These are phyloP conservation scores for Candida silvicultrix DNA, from an alignment of 805 yeast species.

Conservation along the genomic window DNA sequence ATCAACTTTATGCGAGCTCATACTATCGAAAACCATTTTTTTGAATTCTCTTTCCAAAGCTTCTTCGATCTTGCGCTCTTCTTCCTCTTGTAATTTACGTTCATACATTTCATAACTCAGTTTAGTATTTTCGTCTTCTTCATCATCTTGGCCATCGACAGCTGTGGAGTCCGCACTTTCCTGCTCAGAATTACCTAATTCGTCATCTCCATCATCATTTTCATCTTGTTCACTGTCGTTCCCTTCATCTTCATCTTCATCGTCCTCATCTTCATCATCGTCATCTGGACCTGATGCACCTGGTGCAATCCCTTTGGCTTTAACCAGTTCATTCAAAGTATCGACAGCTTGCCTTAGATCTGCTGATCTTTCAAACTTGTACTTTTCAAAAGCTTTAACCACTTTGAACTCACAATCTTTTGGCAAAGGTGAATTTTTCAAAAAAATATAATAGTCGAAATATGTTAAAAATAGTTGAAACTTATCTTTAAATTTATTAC, in stretches of 20 bases:
- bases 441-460: slow-evolving; percentile 65
- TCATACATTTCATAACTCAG: slow-evolving; percentile 33
- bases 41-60: slow-evolving; percentile 54
- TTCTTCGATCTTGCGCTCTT: slow-evolving; percentile 39
- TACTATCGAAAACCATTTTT: slow-evolving; percentile 44
- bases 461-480: slow-evolving; percentile 41
- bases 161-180: no score
- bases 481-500: slow-evolving; percentile 16
- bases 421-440: slow-evolving; percentile 59
- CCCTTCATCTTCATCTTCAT: slow-evolving; percentile 22
- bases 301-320: slow-evolving; percentile 6
- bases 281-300: slow-evolving; percentile 16
- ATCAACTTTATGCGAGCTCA: slow-evolving; percentile 24
- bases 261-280: slow-evolving; percentile 22
- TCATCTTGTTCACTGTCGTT: slow-evolving; percentile 16
- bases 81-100: slow-evolving; percentile 29
- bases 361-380: slow-evolving; percentile 28
- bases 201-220: slow-evolving; percentile 17
- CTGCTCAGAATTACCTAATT: slow-evolving; percentile 13
- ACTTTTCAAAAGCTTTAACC: slow-evolving; percentile 34
- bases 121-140: slow-evolving; percentile 21
- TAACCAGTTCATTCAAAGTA: slow-evolving; percentile 29
- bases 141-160: neutral
- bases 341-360: slow-evolving; percentile 37
- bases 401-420: slow-evolving; percentile 52